Base-by-base conservation (phyloP, 495 filamentous ascomycete genomes). In the Lophiotrema nucula region DNA sequence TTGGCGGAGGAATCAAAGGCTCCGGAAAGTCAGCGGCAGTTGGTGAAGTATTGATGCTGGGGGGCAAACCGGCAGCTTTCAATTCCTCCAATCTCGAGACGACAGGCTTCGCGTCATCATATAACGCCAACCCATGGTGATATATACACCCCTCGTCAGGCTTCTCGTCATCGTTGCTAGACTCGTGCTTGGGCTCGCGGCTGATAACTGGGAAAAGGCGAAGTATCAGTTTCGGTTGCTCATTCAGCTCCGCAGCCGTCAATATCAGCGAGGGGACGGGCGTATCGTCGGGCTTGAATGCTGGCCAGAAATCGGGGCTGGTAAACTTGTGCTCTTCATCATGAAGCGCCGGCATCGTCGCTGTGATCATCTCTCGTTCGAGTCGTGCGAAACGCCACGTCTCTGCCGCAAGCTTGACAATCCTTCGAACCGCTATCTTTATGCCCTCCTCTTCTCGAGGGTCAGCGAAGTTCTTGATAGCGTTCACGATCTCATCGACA, bases 351-450 rank as follows among this genome's bases (percentile, higher is more conserved):
- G 79, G 75, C 65, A 85, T 79, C 0, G 69, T 73, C 0, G 83
- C 83, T 3, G 77, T 70, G 26, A 86, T 80, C 46, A 83, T 79
- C 66, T 83, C 82, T 12, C 80, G 74, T 63, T 86, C 83, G 45
- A 86, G 78, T 1, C 83, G 77, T 0, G 83, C 83, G 64, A 82
- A 80, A 19, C 83, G 70, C 83, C 83, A 86, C 2, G 83, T 85
- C 53, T 86, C 83, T 0, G 83, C 81, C 0, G 83, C 83, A 4
- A 81, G 74, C 54, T 86, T 86, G 19, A 86, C 83, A 43, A 85
- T 81, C 49, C 78, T 76, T 23, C 78, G 72, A 10, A 86, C 77
- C 8, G 73, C 76, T 0, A 68, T 74, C 12, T 75, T 68, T 8
- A 85, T 73, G 2, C 77, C 67, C 28, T 86, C 81, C 33, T 81